These are phyloP conservation scores for Talaromyces sp. DNA, from an alignment of 2,329 filamentous ascomycete genomes.

Conservation along the genomic window DNA sequence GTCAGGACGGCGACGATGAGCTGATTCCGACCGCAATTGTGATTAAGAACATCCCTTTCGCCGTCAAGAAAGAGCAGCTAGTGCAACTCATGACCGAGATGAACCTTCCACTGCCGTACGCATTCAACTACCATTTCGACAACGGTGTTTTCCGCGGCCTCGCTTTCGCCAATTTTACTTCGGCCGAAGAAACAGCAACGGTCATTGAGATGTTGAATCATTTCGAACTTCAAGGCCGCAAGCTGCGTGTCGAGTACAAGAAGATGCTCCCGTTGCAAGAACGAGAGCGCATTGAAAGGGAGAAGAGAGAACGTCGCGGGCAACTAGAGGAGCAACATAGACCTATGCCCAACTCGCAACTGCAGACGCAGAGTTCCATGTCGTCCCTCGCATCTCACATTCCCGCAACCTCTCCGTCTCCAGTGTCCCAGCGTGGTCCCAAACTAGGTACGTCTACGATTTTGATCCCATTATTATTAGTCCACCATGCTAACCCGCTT, in stretches of 20 bases:
- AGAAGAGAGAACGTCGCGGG: slow-evolving; percentile 92
- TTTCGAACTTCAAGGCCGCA: slow-evolving; percentile 89
- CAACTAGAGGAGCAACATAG: slow-evolving; percentile 97
- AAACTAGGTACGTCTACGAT: slow-evolving; percentile 30
- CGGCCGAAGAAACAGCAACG: slow-evolving; percentile 82
- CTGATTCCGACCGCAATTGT: slow-evolving; percentile 97
- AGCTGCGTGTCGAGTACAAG: slow-evolving; percentile 96
- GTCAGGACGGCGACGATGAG: slow-evolving; percentile 60
- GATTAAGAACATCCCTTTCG: slow-evolving; percentile 99
- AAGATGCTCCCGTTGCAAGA: slow-evolving; percentile 97
- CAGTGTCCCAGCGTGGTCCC: slow-evolving; percentile 54
- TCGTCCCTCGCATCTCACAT: slow-evolving; percentile 68
- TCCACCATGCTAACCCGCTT: neutral
- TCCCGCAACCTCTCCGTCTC: slow-evolving; percentile 61
- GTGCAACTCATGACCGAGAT: slow-evolving; percentile 91
- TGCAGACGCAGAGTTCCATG: slow-evolving; percentile 82
- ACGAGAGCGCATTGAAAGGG: slow-evolving; percentile 89
- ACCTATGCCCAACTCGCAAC: slow-evolving; percentile 58
- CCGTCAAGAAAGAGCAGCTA: slow-evolving; percentile 93
- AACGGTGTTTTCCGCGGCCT: slow-evolving; percentile 94
- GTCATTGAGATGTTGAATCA: slow-evolving; percentile 95
- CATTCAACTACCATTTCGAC: slow-evolving; percentile 99
- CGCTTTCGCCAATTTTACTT: slow-evolving; percentile 97
- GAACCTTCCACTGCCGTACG: slow-evolving; percentile 89
- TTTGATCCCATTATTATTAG: neutral